Evolutionary conservation across 495 filamentous ascomycete species (phyloP).

Genomic region (Aspergillus coremiiformis): DNA sequence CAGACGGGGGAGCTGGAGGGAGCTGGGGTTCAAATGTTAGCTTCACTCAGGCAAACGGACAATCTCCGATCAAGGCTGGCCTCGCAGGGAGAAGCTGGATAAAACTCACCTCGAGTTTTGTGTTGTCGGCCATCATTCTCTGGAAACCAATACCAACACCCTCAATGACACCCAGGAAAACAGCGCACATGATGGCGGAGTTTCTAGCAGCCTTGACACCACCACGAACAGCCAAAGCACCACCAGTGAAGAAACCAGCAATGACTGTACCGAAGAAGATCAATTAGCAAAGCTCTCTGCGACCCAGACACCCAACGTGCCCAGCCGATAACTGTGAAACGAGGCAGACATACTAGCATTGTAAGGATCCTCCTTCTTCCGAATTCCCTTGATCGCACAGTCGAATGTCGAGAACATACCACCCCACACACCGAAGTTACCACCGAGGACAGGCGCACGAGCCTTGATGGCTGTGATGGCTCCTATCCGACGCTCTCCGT

Average conservation of each 20-base stretch:
- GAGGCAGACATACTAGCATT: slow-evolving; percentile 66
- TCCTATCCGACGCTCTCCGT: slow-evolving; percentile 92
- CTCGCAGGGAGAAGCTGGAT: background rate
- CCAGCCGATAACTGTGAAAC: background rate
- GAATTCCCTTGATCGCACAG: slow-evolving; percentile 91
- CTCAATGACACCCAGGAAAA: slow-evolving; percentile 91
- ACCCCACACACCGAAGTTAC: slow-evolving; percentile 97
- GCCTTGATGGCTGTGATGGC: slow-evolving; percentile 96
- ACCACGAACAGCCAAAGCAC: slow-evolving; percentile 81
- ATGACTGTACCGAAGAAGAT: slow-evolving; percentile 46
- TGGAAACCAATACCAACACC: slow-evolving; percentile 96
- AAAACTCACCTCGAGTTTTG: slow-evolving; percentile 63
- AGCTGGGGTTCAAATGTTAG: slow-evolving; percentile 22
- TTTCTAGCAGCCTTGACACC: slow-evolving; percentile 84
- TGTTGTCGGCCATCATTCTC: slow-evolving; percentile 90
- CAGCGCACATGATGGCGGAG: slow-evolving; percentile 90
- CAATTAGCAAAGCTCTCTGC: background rate
- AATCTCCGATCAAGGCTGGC: background rate
- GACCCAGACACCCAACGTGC: background rate
- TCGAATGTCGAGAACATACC: slow-evolving; percentile 91
- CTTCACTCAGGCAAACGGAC: background rate
- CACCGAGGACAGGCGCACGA: slow-evolving; percentile 87
- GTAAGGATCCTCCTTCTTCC: slow-evolving; percentile 96
- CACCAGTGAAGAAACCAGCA: slow-evolving; percentile 95
- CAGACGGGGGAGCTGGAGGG: slow-evolving; percentile 36